phyloP scores from a whole-genome alignment of 73 alveolate species.

The Tetrahymena borealis region DNA sequence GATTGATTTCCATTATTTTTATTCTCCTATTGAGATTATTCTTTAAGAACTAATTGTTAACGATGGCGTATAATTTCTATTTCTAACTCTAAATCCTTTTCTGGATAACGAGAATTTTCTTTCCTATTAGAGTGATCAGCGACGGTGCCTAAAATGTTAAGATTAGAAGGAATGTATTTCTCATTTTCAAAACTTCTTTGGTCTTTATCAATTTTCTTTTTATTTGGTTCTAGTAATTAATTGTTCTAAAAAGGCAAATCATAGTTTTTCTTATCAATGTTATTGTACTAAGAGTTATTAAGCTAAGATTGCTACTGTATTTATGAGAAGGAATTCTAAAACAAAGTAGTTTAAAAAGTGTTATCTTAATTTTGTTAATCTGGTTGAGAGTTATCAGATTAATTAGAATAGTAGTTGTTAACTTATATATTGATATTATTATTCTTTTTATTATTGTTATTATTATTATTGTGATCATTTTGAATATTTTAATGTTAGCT shows the following conservation, averaged over 20 bases:
- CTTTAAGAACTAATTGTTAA: too few species aligned
- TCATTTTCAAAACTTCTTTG: not conserved
- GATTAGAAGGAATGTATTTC: not conserved
- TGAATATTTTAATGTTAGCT: not conserved
- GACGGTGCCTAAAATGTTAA: not conserved
- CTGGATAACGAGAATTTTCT: not conserved
- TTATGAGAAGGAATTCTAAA: not conserved
- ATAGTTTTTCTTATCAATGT: not conserved
- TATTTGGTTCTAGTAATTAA: not conserved
- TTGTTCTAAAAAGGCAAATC: not conserved
- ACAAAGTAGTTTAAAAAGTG: not conserved
- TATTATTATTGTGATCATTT: not conserved
- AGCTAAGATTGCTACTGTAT: not conserved
- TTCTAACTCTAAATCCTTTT: not conserved
- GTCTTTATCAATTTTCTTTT: not conserved
- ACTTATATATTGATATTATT: not conserved
- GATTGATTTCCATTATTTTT: not conserved
- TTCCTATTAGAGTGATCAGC: not conserved
- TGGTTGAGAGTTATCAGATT: not conserved
- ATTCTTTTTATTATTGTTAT: not conserved
- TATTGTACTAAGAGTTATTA: not conserved
- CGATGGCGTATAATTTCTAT: not conserved
- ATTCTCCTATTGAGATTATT: too few species aligned
- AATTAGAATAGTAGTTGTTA: not conserved
- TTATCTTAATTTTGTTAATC: not conserved